A percentile compares a stretch with the other conserved stretches of the same genome.
phyloP scores from a whole-genome alignment of 345 rosid genomes.

The Physaria fendleri region DNA sequence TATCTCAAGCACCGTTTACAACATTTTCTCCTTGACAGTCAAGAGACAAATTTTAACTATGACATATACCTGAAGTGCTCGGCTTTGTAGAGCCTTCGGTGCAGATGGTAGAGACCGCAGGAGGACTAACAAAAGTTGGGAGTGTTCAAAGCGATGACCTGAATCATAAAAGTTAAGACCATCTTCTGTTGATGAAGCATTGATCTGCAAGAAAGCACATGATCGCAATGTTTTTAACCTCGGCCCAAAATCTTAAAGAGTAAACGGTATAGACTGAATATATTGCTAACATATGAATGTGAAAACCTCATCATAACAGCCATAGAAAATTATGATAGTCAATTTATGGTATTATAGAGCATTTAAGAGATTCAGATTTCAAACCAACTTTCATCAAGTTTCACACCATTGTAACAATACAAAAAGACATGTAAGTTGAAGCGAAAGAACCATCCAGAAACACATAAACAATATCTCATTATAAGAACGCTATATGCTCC shows the following conservation, averaged over 20 bases:
- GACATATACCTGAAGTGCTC: constrained; percentile 80
- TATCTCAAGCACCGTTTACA: constrained; percentile 17
- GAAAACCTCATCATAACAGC: constrained; percentile 11
- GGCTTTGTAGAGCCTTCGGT: constrained; percentile 67
- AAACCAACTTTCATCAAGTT: constrained; percentile 13
- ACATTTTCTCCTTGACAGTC: not conserved
- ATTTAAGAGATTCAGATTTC: not conserved
- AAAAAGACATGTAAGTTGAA: not conserved
- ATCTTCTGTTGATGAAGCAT: constrained; percentile 91
- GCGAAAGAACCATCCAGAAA: constrained; percentile 1
- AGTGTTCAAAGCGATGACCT: constrained; percentile 91
- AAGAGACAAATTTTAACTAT: constrained; percentile 7
- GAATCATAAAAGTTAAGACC: constrained; percentile 87
- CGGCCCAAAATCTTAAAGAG: not conserved
- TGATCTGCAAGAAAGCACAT: constrained; percentile 56
- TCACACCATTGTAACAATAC: not conserved
- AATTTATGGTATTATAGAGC: not conserved
- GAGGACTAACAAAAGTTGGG: constrained; percentile 81
- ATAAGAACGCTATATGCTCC: constrained; percentile 1
- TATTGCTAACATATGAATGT: constrained; percentile 1
- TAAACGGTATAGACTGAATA: not conserved
- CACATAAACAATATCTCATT: not conserved
- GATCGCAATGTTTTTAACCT: not conserved
- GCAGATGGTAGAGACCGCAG: constrained; percentile 85
- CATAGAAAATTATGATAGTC: not conserved